A percentile compares a stretch with the other conserved stretches of the same genome.
Conservation (phyloP, 2,329 filamentous ascomycete genomes). For the Phialocephala sp. region DNA sequence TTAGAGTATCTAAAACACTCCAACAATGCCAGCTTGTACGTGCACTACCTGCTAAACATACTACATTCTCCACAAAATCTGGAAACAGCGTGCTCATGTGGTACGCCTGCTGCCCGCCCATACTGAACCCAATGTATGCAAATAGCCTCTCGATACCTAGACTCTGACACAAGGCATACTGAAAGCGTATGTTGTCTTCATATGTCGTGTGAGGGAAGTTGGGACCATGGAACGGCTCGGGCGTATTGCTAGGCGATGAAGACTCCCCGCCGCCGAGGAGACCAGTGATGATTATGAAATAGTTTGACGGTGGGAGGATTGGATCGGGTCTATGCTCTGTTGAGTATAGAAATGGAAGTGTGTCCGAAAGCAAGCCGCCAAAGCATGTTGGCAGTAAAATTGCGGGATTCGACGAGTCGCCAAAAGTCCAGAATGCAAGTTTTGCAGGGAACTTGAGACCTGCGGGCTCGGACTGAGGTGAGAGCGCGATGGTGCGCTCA, state of each 20-base stretch:
- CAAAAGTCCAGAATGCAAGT: constrained; percentile 73
- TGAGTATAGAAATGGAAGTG: constrained; percentile 32
- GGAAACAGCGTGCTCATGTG: constrained; percentile 54
- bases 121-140: constrained; percentile 69
- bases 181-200: constrained; percentile 71
- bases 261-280: constrained; percentile 72
- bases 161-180: constrained; percentile 65
- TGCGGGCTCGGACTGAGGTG: constrained; percentile 9
- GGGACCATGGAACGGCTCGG: constrained; percentile 43
- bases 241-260: constrained; percentile 65
- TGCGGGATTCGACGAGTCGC: constrained; percentile 62
- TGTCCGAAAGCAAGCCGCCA: constrained; percentile 52
- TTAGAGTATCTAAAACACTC: constrained; percentile 67
- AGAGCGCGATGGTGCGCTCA: constrained; percentile 4
- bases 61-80: constrained; percentile 66
- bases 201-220: constrained; percentile 66
- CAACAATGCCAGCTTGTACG: constrained; percentile 68
- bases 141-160: constrained; percentile 61
- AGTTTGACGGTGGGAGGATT: constrained; percentile 47
- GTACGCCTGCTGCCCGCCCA: constrained; percentile 69
- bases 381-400: constrained; percentile 80
- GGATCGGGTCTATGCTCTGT: constrained; percentile 38
- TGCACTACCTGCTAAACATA: constrained; percentile 68
- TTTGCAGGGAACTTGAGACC: constrained; percentile 12
- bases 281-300: constrained; percentile 69